Base-by-base conservation (phyloP, 257 asterid genomes). In the Thymus quinquecostatus region DNA sequence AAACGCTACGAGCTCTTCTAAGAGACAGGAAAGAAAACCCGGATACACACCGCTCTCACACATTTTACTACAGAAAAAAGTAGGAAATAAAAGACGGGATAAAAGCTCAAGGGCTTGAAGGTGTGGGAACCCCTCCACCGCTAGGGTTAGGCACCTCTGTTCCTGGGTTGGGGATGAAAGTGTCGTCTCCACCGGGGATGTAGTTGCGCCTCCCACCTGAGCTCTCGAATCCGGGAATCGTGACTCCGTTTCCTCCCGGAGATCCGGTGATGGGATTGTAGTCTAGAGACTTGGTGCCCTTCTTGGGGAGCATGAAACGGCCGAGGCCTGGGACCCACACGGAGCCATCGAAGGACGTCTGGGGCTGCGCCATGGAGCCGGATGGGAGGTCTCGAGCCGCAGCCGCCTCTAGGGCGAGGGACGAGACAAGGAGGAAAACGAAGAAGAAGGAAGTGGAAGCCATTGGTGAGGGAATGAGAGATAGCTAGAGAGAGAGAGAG, bases 141-240 rank as follows among this genome's bases (percentile, higher is more conserved):
- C 44, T 43, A 28, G 89, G 92, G 70, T 14, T 75, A 0, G 89
- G 92, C 72, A 82, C 88, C 82, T 82, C 91, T 3, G 74, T 75
- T 0, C 88, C 90, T 0, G 92, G 92, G 83, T 83, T 87, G 14
- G 96, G 96, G 64, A 84, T 38, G 3, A 50, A 32, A 0, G 89
- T 86, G 59, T 90, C 92, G 30, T 90, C 95, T 6, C 91, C 91
- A 0, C 96, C 96, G 0, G 95, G 96, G 72, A 90, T 27, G 40
- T 79, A 75, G 73, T 65, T 64, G 33, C 29, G 60, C 13, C 69
- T 54, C 2, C 77, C 77, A 12, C 70, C 66, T 1, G 82, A 33
- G 14, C 80, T 78, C 3, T 84, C 82, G 1, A 57, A 2, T 27
- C 82, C 83, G 0, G 90, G 90, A 40, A 75, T 27, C 27, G 78